Percentiles rank a stretch among this genome's conserved stretches.
Evolutionary conservation across 2,329 filamentous ascomycete genomes (phyloP).

Genomic region (Colletotrichum costaricense): DNA sequence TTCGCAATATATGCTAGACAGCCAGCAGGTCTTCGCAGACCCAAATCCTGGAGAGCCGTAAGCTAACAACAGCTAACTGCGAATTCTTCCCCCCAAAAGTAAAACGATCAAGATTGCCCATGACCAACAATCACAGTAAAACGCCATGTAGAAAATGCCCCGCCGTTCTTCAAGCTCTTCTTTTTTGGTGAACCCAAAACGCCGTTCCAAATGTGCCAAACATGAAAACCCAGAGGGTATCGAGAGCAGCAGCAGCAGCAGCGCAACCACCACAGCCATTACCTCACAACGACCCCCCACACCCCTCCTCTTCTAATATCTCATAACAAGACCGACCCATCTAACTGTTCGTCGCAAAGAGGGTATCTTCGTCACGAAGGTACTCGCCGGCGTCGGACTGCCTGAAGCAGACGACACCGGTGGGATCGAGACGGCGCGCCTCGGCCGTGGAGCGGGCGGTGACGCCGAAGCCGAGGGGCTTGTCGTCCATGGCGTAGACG

Average conservation of each 20-base stretch:
- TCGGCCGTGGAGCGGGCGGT: constrained; percentile 90
- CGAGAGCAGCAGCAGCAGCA: background rate
- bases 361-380: constrained; percentile 81
- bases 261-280: no score
- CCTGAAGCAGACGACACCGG: constrained; percentile 87
- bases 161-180: constrained; percentile 25
- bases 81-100: background rate
- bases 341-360: constrained; percentile 66
- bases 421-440: constrained; percentile 86
- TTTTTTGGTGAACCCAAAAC: constrained; percentile 22
- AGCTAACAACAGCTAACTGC: constrained; percentile 15
- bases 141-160: constrained; percentile 34
- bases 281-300: no score
- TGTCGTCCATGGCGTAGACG: constrained; percentile 92
- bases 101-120: constrained; percentile 15
- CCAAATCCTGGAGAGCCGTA: background rate
- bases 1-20: background rate
- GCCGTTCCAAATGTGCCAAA: constrained; percentile 19
- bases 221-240: background rate
- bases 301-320: no score
- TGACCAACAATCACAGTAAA: constrained; percentile 24
- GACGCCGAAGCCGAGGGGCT: constrained; percentile 91
- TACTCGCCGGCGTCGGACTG: constrained; percentile 97
- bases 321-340: background rate
- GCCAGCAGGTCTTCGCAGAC: background rate